phyloP scores from a whole-genome alignment of 2,329 filamentous ascomycete genomes.

The Polychaeton citri region DNA sequence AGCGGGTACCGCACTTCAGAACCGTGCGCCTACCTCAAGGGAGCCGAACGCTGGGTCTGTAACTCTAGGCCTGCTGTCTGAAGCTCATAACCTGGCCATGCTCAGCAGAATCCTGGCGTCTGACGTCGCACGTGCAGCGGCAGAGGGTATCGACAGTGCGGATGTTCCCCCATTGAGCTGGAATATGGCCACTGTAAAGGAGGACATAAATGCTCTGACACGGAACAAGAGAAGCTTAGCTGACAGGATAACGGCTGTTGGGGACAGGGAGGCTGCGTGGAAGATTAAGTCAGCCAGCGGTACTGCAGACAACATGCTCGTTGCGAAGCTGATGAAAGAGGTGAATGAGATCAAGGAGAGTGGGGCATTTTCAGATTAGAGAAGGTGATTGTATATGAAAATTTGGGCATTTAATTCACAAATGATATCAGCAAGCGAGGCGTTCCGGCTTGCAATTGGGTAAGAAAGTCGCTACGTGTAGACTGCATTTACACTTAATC shows the following conservation, averaged over 20 bases:
- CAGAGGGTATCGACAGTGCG: constrained; percentile 41
- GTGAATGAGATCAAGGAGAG: neutral
- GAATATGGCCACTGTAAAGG: constrained; percentile 58
- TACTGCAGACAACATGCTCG: neutral
- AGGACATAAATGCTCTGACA: constrained; percentile 71
- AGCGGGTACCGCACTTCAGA: constrained; percentile 60
- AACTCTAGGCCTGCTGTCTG: constrained; percentile 58
- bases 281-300: neutral
- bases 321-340: neutral
- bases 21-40: constrained; percentile 29
- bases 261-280: constrained; percentile 46
- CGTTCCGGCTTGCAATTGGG: too few relatives aligned
- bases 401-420: neutral
- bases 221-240: constrained; percentile 51
- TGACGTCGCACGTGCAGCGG: constrained; percentile 50
- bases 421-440: neutral
- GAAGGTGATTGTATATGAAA: neutral
- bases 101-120: constrained; percentile 59
- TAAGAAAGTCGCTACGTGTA: too few relatives aligned
- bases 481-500: too few relatives aligned
- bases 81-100: constrained; percentile 67
- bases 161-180: constrained; percentile 63
- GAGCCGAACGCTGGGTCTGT: constrained; percentile 37
- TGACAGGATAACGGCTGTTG: constrained; percentile 60
- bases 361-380: neutral